These are phyloP conservation scores for Striga hermonthica DNA, from an alignment of 305 asterid species.

Conservation along the genomic window DNA sequence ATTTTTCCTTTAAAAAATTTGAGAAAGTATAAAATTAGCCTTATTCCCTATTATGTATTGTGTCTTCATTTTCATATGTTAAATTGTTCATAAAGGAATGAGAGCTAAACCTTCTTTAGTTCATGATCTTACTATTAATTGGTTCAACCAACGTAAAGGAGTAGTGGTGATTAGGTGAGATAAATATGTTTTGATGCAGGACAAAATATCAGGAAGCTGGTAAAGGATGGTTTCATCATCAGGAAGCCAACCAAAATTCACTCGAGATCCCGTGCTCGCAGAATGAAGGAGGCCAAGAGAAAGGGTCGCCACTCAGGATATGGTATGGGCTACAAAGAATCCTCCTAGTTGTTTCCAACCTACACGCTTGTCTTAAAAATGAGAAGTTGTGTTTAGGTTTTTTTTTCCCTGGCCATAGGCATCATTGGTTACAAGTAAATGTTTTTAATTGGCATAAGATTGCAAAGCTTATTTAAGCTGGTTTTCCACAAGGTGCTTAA, in stretches of 20 bases:
- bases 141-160: not conserved
- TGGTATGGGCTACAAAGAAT: constrained; percentile 35
- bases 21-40: too few species aligned
- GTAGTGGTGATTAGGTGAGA: too few species aligned
- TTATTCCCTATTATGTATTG: too few species aligned
- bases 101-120: not conserved
- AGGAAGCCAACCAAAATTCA: constrained; percentile 78
- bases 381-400: not conserved
- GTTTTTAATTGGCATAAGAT: too few species aligned
- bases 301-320: constrained; percentile 90
- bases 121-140: not conserved
- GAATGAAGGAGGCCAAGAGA: constrained; percentile 79
- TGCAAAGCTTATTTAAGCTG: too few species aligned
- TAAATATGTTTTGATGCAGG: constrained; percentile 35
- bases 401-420: too few species aligned
- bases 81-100: not conserved
- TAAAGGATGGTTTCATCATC: constrained; percentile 76
- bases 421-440: too few species aligned
- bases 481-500: too few species aligned
- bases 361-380: not conserved
- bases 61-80: not conserved
- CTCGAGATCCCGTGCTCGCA: constrained; percentile 68
- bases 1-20: too few species aligned
- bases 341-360: not conserved
- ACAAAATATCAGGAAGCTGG: constrained; percentile 63